Percentiles rank a stretch among this genome's conserved stretches.
These are phyloP conservation scores for Coprinopsis sp. DNA, from an alignment of 768 basidiomycete genomes.

Conservation along the genomic window DNA sequence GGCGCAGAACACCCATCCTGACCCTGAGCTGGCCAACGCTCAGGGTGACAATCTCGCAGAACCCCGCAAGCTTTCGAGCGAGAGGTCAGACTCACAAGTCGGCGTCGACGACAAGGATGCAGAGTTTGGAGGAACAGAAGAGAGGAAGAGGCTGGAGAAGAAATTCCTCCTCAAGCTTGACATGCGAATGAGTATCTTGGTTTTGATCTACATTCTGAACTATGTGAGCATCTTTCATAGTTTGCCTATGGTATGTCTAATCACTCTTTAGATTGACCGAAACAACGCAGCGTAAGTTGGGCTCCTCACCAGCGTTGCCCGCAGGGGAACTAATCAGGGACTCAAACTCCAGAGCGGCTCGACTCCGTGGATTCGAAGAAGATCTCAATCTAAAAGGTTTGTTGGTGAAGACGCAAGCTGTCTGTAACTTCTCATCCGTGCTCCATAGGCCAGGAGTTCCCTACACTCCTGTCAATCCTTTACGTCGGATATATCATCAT, in stretches of 20 bases:
- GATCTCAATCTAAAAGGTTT: constrained; percentile 55
- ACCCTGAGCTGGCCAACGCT: too few species aligned
- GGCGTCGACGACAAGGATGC: constrained; percentile 25
- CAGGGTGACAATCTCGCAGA: too few species aligned
- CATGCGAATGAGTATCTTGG: constrained; percentile 48
- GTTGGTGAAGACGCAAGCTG: background rate
- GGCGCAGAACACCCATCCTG: too few species aligned
- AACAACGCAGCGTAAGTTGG: constrained; percentile 62
- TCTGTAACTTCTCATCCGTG: background rate
- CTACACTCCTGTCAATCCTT: constrained; percentile 61
- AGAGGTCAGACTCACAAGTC: background rate
- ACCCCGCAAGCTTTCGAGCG: background rate
- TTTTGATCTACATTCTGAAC: constrained; percentile 49
- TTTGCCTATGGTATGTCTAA: constrained; percentile 6
- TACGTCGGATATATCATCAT: constrained; percentile 74
- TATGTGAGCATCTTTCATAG: constrained; percentile 27
- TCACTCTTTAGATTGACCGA: constrained; percentile 54
- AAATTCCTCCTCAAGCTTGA: constrained; percentile 54
- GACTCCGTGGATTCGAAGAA: constrained; percentile 65
- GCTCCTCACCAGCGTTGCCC: background rate
- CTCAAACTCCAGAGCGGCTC: constrained; percentile 49
- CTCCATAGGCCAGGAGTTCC: constrained; percentile 51
- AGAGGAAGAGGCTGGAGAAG: constrained; percentile 43
- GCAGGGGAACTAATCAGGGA: background rate
- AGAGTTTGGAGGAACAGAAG: constrained; percentile 47